Evolutionary conservation across 805 yeast genomes (phyloP), one percentile per base, ranked within the genome.

Genomic region (Tetrapisispora arboricola): DNA sequence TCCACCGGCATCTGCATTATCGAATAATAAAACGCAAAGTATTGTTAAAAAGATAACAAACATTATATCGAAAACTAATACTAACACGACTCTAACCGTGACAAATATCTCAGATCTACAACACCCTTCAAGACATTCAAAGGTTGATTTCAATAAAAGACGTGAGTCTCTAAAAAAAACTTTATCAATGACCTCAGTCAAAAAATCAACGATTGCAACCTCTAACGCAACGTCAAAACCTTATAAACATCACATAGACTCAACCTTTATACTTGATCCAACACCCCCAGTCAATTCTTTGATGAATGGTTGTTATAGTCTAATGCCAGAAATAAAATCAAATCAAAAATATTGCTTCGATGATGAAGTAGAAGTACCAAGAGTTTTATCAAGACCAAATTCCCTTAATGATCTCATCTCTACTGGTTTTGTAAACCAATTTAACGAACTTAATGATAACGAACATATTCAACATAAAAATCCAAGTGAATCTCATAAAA

Each of bases 221-320:
- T 13, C 6, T 20, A 42, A 25, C n/a, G 13, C 43, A 3, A 19
- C 19, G 4, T 26, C 13, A 9, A 28, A 28, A n/a, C 17, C 13
- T 4, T 13, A 8, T 9, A 27, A 27, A 18, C n/a, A 36, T 16
- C 19, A 40, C 27, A 36, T 40, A 30, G 50, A 55, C 31, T 58
- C 63, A 0, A 60, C 63, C 2, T 60, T 60, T 36, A 51, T 43
- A 15, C 38, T 60, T 15, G 62, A 51, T 32, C 63, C 63, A 11
- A 44, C 45, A 36, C 61, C 62, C 8, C 61, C 63, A 22, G 32
- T 36, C 5, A 44, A 44, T 19, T 50, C 60, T 2, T 41, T 58
- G 40, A 60, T 60, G 64, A 57, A 58, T 39, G 64, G 64, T 16
- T 45, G 56, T 16, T 57, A 46, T 31, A 52, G 62, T 38, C 49